Evolutionary conservation across 1,284 basidiomycete genomes (phyloP), one percentile per base, ranked within the genome.

Genomic region (Ceratobasidium sp.): DNA sequence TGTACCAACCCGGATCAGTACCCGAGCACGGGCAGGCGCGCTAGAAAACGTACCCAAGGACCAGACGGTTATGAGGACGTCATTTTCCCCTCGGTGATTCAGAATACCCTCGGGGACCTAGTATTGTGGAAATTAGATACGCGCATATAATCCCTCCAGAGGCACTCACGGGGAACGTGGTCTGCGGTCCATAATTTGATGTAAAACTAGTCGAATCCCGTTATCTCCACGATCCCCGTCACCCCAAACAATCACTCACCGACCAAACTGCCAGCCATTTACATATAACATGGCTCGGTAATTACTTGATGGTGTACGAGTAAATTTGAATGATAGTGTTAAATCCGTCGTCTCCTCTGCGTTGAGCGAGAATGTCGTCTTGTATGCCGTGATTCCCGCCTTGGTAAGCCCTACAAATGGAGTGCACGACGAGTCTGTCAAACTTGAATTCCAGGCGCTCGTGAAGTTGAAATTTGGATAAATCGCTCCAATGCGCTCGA

Each of bases 271-370:
- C 58, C 58, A 62, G 20, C 58, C 58, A 22, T 62, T 62, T 6
- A 62, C 58, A 34, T 64, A 64, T n/a, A 64, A 47, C 60, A 50
- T 64, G 47, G 42, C 60, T 12, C 60, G 60, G 29, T 64, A 64
- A 38, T 50, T 52, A n/a, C 60, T 64, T 29, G 22, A 38, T 27
- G 47, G 47, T 17, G 45, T 64, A 2, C 60, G 13, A 20, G 50
- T 49, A 32, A 64, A 53, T 17, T 64, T 64, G 35, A 64, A 64
- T 12, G 60, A 45, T 15, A 64, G 10, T 4, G 60, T 31, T 2
- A 53, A 45, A 29, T 64, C 60, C 13, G 60, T 64, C 47, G 31
- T 13, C 49, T 64, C 22, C 34, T 64, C 60, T 17, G 52, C 25
- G 35, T 53, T 64, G 15, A 64, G 22, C n/a, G n/a, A 52, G 42